A percentile compares a stretch with the other conserved stretches of the same genome.
phyloP scores from a whole-genome alignment of 352 stramenopile genomes.

The Pythium phragmitis region DNA sequence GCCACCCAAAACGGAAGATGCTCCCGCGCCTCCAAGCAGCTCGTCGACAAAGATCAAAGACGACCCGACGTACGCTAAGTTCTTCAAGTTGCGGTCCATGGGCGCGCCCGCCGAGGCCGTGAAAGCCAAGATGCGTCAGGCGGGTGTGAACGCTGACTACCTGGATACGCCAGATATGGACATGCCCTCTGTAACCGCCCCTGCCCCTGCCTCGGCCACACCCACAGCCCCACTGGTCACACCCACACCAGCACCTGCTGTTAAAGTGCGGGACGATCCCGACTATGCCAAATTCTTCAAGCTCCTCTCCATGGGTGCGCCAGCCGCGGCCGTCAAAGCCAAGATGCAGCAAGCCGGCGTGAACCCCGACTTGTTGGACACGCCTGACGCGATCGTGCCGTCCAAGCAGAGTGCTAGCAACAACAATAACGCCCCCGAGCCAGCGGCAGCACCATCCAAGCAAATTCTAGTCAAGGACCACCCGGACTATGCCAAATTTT shows the following conservation, averaged over 20 bases:
- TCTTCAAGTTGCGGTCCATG: slow-evolving; percentile 67
- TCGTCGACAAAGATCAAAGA: slow-evolving; percentile 30
- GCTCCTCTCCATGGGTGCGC: slow-evolving; percentile 59
- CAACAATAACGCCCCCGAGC: slow-evolving; percentile 18
- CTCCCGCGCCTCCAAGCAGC: slow-evolving; percentile 12
- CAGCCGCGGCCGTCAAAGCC: slow-evolving; percentile 51
- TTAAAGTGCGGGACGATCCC: slow-evolving; percentile 17
- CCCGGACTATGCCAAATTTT: slow-evolving; percentile 64
- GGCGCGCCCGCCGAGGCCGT: slow-evolving; percentile 51
- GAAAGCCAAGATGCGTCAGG: slow-evolving; percentile 68
- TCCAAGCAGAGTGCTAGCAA: slow-evolving; percentile 13
- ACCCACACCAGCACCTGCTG: not conserved
- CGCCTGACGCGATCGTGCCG: slow-evolving; percentile 47
- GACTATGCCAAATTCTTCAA: slow-evolving; percentile 59
- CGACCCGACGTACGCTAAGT: slow-evolving; percentile 37
- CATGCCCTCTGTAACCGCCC: slow-evolving; percentile 15
- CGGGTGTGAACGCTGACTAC: slow-evolving; percentile 52
- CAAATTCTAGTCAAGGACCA: slow-evolving; percentile 59
- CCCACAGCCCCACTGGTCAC: not conserved
- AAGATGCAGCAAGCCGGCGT: slow-evolving; percentile 73
- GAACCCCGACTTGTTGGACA: slow-evolving; percentile 57
- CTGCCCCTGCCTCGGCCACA: not conserved
- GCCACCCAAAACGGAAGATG: slow-evolving; percentile 33
- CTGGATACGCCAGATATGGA: slow-evolving; percentile 61
- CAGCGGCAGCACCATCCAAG: slow-evolving; percentile 9